These are phyloP conservation scores for Euptelea pleiosperma DNA, from an alignment of 164 flowering plant genomes.

Conservation along the genomic window DNA sequence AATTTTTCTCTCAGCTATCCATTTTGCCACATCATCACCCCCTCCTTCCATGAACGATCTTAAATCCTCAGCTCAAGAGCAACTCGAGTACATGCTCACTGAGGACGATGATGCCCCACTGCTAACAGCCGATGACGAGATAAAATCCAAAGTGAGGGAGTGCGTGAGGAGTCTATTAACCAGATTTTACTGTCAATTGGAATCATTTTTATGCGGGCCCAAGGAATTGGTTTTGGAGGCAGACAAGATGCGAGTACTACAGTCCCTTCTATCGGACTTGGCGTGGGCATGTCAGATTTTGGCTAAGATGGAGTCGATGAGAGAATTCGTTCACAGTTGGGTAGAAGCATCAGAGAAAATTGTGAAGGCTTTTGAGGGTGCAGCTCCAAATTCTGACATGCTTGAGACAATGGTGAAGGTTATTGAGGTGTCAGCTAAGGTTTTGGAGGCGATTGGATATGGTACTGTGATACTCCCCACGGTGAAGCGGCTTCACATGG, in stretches of 20 bases:
- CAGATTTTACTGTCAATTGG: conserved; percentile 43
- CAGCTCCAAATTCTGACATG: conserved; percentile 22
- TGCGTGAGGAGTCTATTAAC: conserved; percentile 41
- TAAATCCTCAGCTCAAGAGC: conserved; percentile 82
- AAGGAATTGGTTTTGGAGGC: conserved; percentile 19
- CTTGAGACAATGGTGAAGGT: conserved; percentile 46
- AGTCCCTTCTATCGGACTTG: conserved; percentile 53
- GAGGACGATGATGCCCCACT: conserved; percentile 94
- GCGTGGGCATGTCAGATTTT: conserved; percentile 78
- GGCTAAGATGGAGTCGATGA: conserved; percentile 60
- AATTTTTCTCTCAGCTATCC: conserved; percentile 66
- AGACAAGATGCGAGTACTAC: conserved; percentile 29
- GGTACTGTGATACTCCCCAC: conserved; percentile 70
- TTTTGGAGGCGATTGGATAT: conserved; percentile 74
- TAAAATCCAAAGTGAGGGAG: conserved; percentile 51
- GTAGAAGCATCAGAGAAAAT: conserved; percentile 57
- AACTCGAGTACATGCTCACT: conserved; percentile 90
- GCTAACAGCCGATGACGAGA: conserved; percentile 49
- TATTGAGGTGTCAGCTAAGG: conserved; percentile 64
- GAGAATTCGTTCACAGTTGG: conserved; percentile 72
- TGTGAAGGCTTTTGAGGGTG: conserved; percentile 33
- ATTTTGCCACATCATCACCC: conserved; percentile 83
- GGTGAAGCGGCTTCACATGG: conserved; percentile 57
- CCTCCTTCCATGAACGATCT: conserved; percentile 48
- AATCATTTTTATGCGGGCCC: conserved; percentile 30